Conservation (phyloP, 192 early-diverging fungal genomes). For the Backusella tuberculispora region DNA sequence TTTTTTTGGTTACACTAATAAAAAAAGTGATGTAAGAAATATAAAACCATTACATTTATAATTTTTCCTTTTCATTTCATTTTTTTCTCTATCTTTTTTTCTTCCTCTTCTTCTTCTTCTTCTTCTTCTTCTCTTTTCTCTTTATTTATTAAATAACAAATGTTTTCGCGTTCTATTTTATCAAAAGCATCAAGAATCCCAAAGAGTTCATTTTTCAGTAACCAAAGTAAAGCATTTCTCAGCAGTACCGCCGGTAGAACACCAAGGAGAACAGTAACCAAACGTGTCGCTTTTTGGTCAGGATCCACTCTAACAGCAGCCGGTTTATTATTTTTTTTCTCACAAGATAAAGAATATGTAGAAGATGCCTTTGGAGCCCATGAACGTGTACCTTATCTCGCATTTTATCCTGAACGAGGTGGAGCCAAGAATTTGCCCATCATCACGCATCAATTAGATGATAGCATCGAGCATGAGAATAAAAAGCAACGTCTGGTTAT, state of each 20-base stretch:
- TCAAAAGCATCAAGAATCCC: not conserved
- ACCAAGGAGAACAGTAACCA: not conserved
- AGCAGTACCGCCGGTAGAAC: not conserved
- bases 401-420: conserved; percentile 40
- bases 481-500: conserved; percentile 48
- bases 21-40: conserved; percentile 1
- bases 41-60: not conserved
- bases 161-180: conserved; percentile 3
- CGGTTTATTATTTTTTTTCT: not conserved
- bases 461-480: conserved; percentile 42
- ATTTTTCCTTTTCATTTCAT: not conserved
- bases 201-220: not conserved
- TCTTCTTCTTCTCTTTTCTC: not conserved
- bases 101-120: too few species aligned
- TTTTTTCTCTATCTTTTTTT: not conserved
- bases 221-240: not conserved
- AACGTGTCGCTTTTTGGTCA: not conserved
- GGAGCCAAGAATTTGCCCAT: conserved; percentile 54
- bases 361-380: not conserved
- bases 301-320: not conserved
- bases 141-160: not conserved
- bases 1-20: not conserved
- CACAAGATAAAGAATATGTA: not conserved
- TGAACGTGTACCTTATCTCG: conserved; percentile 13
- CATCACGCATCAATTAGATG: conserved; percentile 44